These are phyloP conservation scores for Entamoeba histolytica DNA, from an alignment of 208 protist genomes.

Conservation along the genomic window DNA sequence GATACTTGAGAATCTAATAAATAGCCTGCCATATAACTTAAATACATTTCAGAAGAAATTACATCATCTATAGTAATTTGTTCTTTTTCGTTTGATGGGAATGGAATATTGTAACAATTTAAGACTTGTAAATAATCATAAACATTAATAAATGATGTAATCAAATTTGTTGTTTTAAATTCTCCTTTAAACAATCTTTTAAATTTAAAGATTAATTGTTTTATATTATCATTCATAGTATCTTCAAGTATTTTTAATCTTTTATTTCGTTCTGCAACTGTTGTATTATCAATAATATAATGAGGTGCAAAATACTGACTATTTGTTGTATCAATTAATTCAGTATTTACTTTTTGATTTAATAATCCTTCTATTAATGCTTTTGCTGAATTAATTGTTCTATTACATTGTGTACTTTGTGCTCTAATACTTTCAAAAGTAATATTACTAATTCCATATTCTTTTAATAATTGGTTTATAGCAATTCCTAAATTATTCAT, in stretches of 20 bases:
- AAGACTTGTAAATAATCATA: not conserved
- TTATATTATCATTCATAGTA: not conserved
- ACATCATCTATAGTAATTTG: not conserved
- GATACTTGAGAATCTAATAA: not conserved
- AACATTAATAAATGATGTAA: not conserved
- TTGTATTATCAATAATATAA: not conserved
- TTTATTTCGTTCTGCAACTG: not conserved
- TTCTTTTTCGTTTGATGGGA: not conserved
- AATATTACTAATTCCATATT: not conserved
- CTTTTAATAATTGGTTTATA: not conserved
- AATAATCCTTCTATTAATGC: not conserved
- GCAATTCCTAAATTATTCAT: not conserved
- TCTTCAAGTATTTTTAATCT: not conserved
- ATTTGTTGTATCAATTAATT: not conserved
- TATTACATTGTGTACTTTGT: not conserved
- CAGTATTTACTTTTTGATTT: not conserved
- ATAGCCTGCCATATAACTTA: not conserved
- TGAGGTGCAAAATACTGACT: not conserved
- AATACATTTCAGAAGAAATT: not conserved
- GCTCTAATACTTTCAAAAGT: too few relatives aligned
- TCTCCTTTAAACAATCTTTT: not conserved
- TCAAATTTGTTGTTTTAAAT: not conserved
- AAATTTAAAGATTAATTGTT: not conserved
- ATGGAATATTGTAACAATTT: not conserved
- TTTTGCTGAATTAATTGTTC: not conserved